Evolutionary conservation across 441 rosid species (phyloP).

Genomic region (Croton laevigatus): DNA sequence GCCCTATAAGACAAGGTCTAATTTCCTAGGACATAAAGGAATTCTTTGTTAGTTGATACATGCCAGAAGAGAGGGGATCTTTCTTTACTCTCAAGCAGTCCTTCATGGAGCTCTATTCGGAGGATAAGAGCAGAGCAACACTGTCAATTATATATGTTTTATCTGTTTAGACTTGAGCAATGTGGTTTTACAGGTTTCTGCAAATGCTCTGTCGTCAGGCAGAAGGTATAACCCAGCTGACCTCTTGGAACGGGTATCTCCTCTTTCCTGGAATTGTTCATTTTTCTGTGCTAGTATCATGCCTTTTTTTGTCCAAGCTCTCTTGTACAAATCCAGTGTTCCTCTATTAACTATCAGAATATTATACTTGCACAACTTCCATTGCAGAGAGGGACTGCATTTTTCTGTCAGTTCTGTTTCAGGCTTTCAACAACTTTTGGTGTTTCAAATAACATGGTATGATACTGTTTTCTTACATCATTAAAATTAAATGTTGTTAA

Average conservation of each 20-base stretch:
- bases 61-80: not conserved
- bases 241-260: slow-evolving; percentile 76
- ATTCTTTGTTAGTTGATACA: not conserved
- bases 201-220: slow-evolving; percentile 38
- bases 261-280: slow-evolving; percentile 72
- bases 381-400: slow-evolving; percentile 59
- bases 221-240: slow-evolving; percentile 38
- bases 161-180: slow-evolving; percentile 12
- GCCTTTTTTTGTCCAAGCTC: not conserved
- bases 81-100: not conserved
- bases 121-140: too few species aligned
- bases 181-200: slow-evolving; percentile 48
- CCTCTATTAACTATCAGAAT: not conserved
- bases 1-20: not conserved
- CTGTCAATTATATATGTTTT: slow-evolving; percentile 1
- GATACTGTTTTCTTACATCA: slow-evolving; percentile 9
- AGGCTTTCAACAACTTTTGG: slow-evolving; percentile 59
- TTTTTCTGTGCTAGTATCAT: slow-evolving; percentile 12
- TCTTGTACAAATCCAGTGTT: not conserved
- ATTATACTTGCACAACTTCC: slow-evolving; percentile 16
- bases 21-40: not conserved
- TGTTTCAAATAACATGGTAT: slow-evolving; percentile 77
- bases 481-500: slow-evolving; percentile 4
- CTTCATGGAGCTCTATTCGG: not conserved
- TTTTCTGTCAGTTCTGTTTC: slow-evolving; percentile 66